These are phyloP conservation scores for Dendryphion nanum DNA, from an alignment of 2,329 filamentous ascomycete genomes.

Conservation along the genomic window DNA sequence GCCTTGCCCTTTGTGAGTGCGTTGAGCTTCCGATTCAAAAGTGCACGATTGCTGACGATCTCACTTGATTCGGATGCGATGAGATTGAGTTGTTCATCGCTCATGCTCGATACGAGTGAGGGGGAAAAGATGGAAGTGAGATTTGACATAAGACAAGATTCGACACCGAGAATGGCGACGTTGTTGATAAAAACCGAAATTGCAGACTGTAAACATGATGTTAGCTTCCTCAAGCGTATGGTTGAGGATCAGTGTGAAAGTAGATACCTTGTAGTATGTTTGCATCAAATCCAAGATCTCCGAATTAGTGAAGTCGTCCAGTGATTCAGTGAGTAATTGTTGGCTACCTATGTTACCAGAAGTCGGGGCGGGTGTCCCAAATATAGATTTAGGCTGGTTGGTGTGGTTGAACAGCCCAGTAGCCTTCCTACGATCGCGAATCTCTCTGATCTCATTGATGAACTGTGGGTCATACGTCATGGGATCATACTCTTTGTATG, in stretches of 20 bases:
- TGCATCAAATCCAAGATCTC: slow-evolving; percentile 27
- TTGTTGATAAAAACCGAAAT: slow-evolving; percentile 27
- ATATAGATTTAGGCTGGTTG: too few relatives aligned
- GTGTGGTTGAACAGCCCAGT: too few relatives aligned
- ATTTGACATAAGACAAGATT: slow-evolving; percentile 22
- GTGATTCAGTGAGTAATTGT: slow-evolving; percentile 15
- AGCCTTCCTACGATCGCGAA: not conserved
- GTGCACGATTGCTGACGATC: not conserved
- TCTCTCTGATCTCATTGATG: slow-evolving; percentile 12
- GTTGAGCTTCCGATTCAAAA: not conserved
- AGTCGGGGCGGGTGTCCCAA: too few relatives aligned
- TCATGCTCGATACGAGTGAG: slow-evolving; percentile 15
- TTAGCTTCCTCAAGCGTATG: not conserved
- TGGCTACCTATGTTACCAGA: too few relatives aligned
- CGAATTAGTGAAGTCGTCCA: slow-evolving; percentile 21
- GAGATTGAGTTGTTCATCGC: slow-evolving; percentile 15
- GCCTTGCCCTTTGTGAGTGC: too few relatives aligned
- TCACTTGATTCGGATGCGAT: slow-evolving; percentile 29
- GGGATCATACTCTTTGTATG: slow-evolving; percentile 17
- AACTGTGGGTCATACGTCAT: slow-evolving; percentile 25
- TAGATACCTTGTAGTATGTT: slow-evolving; percentile 24
- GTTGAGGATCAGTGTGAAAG: not conserved
- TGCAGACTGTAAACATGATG: slow-evolving; percentile 11
- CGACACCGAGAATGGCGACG: slow-evolving; percentile 23
- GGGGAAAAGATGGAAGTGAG: slow-evolving; percentile 21